phyloP scores from a whole-genome alignment of 2,329 filamentous ascomycete species.

The Lasiodiplodia theobromae region DNA sequence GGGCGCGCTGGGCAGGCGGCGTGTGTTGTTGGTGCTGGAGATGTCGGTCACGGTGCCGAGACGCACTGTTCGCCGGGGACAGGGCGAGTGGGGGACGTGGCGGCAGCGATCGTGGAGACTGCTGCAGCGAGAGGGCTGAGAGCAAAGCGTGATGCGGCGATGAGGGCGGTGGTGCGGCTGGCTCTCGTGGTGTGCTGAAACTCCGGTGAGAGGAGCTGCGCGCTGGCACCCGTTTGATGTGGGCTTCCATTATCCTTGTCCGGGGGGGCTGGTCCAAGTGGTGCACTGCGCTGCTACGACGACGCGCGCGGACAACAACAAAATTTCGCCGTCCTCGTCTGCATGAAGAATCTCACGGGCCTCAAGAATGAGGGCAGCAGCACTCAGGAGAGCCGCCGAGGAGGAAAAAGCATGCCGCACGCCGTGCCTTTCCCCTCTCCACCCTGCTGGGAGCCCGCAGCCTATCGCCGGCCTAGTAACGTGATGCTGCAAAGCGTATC shows the following conservation, averaged over 20 bases:
- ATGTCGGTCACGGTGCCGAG: constrained; percentile 29
- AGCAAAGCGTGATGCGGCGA: constrained; percentile 14
- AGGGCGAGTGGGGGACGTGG: constrained; percentile 19
- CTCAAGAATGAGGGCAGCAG: background rate
- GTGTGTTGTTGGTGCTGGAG: constrained; percentile 27
- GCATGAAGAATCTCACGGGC: constrained; percentile 15
- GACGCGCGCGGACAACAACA: constrained; percentile 26
- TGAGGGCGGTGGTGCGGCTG: constrained; percentile 24
- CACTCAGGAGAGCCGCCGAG: background rate
- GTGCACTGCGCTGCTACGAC: constrained; percentile 24
- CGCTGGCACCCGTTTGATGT: constrained; percentile 27
- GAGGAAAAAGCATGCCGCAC: background rate
- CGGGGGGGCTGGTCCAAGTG: constrained; percentile 26
- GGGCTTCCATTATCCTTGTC: constrained; percentile 27
- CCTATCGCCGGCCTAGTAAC: constrained; percentile 18
- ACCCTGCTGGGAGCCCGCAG: constrained; percentile 11
- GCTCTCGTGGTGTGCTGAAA: constrained; percentile 27
- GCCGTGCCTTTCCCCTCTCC: constrained; percentile 14
- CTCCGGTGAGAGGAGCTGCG: constrained; percentile 27
- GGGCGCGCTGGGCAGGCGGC: constrained; percentile 21
- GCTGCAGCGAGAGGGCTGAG: background rate
- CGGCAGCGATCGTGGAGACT: constrained; percentile 20
- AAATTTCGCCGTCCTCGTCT: constrained; percentile 19
- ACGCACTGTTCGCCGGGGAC: constrained; percentile 27
- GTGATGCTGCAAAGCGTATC: constrained; percentile 29